Base-by-base conservation (phyloP, 164 flowering plant species). In the Magnolia kwangsiensis region DNA sequence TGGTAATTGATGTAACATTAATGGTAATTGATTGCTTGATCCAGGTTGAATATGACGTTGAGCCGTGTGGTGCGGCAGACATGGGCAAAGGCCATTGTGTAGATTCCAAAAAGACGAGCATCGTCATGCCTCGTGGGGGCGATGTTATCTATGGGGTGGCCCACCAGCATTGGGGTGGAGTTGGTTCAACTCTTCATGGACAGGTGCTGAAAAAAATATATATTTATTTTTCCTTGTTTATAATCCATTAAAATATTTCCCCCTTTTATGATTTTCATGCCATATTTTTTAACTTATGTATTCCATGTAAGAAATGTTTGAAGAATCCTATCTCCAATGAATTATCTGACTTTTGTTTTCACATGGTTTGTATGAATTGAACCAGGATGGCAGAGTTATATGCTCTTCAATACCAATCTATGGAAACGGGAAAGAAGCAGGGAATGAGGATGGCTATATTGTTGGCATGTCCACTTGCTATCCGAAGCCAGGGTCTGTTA, bases 381-480 rank as follows among this genome's bases (percentile, higher is more conserved):
- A 21, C 67, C 77, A 94, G 98, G 96, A 89, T 81, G 98, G 97
- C 50, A 85, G 89, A 18, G 68, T 79, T 18, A 80, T 95, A 78
- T 95, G 97, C 84, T 78, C 91, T 69, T 95, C 98, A 8, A 77
- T 77, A 21, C 93, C 97, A 67, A 73, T 75, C 61, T 95, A 93
- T 76, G 98, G 98, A 68, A 69, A 85, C 21, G 97, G 98, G 24
- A 75, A 78, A 14, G 89, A 90, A 80, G 84, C 86, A 23, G 97
- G 97, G 72, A 83, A 95, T 69, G 97, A 92, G 76, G 86, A 82
- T 77, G 96, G 92, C 66, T 94, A 91, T 75, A 87, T 94, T 65
- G 93, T 91, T 19, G 98, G 98, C 76, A 95, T 95, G 97, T 86
- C 96, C 7, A 85, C 94, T 0, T 95, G 97, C 80, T 92, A 91